Conservation (phyloP, 1,284 basidiomycete genomes). For the Puccinia horiana region DNA sequence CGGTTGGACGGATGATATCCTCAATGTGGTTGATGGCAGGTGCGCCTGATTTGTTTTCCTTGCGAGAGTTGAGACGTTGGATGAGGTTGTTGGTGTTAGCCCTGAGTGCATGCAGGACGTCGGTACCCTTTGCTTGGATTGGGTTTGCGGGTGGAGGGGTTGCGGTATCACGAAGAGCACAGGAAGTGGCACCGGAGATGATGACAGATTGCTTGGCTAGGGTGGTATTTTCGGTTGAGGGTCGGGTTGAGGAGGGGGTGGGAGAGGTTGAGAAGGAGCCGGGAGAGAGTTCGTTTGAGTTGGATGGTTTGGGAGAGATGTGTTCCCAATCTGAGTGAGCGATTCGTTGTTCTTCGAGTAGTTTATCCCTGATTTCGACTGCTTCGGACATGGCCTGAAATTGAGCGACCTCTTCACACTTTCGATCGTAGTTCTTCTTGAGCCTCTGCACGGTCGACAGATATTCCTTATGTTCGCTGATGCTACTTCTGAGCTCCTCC, state of each 20-base stretch:
- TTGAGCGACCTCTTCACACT: constrained; percentile 47
- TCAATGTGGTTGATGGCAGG: constrained; percentile 15
- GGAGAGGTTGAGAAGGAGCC: not conserved
- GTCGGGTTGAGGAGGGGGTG: not conserved
- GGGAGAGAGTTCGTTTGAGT: not conserved
- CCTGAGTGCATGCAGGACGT: constrained; percentile 45
- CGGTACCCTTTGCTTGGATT: constrained; percentile 44
- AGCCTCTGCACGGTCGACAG: constrained; percentile 41
- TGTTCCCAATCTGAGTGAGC: constrained; percentile 38
- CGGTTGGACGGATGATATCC: constrained; percentile 33
- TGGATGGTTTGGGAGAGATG: not conserved
- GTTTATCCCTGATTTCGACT: constrained; percentile 35
- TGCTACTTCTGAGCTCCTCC: constrained; percentile 36
- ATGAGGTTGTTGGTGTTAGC: constrained; percentile 48
- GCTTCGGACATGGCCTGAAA: constrained; percentile 31
- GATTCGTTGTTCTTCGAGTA: constrained; percentile 33
- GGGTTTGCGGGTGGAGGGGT: constrained; percentile 44
- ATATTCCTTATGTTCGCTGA: constrained; percentile 44
- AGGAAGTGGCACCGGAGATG: constrained; percentile 48
- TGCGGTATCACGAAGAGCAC: constrained; percentile 44
- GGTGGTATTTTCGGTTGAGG: not conserved
- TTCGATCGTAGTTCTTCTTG: constrained; percentile 47
- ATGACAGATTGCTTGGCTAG: constrained; percentile 5
- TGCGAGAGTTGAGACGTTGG: constrained; percentile 47
- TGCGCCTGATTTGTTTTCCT: constrained; percentile 20